A percentile compares a stretch with the other conserved stretches of the same genome.
These are phyloP conservation scores for Ilyonectria sp. DNA, from an alignment of 2,329 filamentous ascomycete genomes.

Conservation along the genomic window DNA sequence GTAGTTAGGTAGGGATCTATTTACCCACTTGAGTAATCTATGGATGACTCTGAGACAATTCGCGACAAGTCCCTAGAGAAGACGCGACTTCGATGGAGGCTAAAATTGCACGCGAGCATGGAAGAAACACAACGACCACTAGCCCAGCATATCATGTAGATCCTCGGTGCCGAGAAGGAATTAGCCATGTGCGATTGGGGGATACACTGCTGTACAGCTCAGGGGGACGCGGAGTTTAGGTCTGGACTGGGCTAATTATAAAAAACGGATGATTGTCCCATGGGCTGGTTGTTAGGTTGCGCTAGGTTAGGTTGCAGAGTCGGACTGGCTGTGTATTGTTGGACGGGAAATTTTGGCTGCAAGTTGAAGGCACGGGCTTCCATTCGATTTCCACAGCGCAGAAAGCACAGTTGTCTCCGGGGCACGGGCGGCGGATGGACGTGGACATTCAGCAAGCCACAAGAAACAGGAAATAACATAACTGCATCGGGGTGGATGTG, in stretches of 20 bases:
- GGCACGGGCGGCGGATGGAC: neutral
- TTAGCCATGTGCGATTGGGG: neutral
- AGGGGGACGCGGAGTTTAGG: neutral
- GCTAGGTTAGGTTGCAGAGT: slow-evolving; percentile 12
- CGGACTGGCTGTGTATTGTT: neutral
- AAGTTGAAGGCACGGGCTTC: slow-evolving; percentile 14
- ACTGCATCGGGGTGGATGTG: neutral
- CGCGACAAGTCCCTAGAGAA: neutral
- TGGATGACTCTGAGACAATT: neutral
- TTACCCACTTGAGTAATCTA: neutral
- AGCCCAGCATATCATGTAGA: neutral
- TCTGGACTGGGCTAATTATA: slow-evolving; percentile 3
- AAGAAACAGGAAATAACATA: neutral
- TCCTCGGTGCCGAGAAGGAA: neutral
- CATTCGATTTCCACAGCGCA: slow-evolving; percentile 2
- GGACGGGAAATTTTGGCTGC: neutral
- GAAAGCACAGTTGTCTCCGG: neutral
- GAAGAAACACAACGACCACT: neutral
- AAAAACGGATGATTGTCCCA: slow-evolving; percentile 16
- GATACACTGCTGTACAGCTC: neutral
- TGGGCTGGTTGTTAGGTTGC: slow-evolving; percentile 12
- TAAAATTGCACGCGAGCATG: neutral
- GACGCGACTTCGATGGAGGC: neutral
- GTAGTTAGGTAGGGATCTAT: neutral
- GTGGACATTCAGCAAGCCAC: neutral